These are phyloP conservation scores for Gillenia trifoliata DNA, from an alignment of 306 rosid species.

Conservation along the genomic window DNA sequence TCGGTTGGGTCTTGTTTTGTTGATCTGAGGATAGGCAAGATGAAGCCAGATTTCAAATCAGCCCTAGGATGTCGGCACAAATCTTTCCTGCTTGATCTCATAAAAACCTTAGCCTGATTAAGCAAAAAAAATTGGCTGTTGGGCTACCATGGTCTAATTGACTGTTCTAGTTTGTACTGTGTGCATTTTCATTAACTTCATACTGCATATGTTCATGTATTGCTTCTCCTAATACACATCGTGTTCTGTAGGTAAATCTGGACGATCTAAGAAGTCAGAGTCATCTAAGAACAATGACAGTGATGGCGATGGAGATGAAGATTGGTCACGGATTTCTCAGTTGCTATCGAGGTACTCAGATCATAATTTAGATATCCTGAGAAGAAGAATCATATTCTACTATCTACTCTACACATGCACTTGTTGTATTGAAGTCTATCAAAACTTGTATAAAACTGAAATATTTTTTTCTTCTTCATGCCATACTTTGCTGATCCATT, in stretches of 20 bases:
- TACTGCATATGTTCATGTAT: slow-evolving; percentile 4
- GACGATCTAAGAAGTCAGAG: slow-evolving; percentile 33
- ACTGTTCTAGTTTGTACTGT: background rate
- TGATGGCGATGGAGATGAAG: slow-evolving; percentile 59
- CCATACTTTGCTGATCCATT: too few species aligned
- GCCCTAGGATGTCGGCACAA: background rate
- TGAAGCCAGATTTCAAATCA: background rate
- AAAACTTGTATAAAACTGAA: background rate
- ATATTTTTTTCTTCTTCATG: too few species aligned
- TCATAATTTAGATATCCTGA: slow-evolving; percentile 8
- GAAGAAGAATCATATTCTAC: background rate
- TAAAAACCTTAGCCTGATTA: background rate
- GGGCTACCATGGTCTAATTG: background rate
- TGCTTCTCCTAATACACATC: slow-evolving; percentile 4
- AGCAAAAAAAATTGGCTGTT: background rate
- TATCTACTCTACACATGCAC: background rate
- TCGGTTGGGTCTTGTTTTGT: background rate
- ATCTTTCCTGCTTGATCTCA: background rate
- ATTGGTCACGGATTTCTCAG: slow-evolving; percentile 57
- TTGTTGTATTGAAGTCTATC: background rate
- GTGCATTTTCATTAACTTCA: background rate
- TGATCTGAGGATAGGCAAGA: background rate
- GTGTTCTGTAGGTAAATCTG: slow-evolving; percentile 40
- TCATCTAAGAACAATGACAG: slow-evolving; percentile 33
- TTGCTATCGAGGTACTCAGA: slow-evolving; percentile 51